Conservation (phyloP, 2,329 filamentous ascomycete species). For the Sporothrix brunneoviolacea region DNA sequence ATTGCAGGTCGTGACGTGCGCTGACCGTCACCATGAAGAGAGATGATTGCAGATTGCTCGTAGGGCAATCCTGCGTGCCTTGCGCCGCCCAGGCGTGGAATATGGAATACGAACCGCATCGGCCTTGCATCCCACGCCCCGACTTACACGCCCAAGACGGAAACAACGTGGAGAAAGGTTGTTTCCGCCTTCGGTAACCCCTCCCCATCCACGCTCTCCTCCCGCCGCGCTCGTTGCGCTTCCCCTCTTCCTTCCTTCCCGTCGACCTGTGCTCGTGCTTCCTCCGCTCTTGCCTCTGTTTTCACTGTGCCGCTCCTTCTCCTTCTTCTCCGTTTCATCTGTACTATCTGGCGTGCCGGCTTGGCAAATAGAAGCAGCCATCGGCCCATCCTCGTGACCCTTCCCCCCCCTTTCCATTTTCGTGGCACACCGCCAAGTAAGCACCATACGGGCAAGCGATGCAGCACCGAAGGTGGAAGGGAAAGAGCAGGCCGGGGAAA, state of each 20-base stretch:
- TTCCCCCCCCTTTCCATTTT: constrained; percentile 1
- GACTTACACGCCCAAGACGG: constrained; percentile 9
- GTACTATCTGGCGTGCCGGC: background rate
- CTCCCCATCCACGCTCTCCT: background rate
- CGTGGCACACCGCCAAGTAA: constrained; percentile 15
- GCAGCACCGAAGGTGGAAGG: too few species aligned
- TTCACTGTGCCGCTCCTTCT: background rate
- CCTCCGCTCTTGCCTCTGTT: background rate
- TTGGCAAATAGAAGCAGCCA: constrained; percentile 9
- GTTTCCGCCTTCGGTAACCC: background rate
- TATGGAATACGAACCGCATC: background rate
- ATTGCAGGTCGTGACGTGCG: too few species aligned
- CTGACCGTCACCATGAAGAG: too few species aligned
- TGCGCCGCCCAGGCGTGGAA: too few species aligned
- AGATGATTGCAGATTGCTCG: too few species aligned
- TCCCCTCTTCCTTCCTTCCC: background rate
- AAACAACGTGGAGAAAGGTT: background rate
- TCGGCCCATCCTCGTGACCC: constrained; percentile 13
- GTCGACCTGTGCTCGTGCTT: too few species aligned
- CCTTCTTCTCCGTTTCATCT: background rate
- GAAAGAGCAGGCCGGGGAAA: background rate
- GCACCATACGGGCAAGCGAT: too few species aligned
- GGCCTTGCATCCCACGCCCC: background rate
- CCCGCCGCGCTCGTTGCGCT: background rate
- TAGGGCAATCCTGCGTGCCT: too few species aligned